Evolutionary conservation across 805 yeast species (phyloP).

Genomic region (Lipomyces oligophaga): DNA sequence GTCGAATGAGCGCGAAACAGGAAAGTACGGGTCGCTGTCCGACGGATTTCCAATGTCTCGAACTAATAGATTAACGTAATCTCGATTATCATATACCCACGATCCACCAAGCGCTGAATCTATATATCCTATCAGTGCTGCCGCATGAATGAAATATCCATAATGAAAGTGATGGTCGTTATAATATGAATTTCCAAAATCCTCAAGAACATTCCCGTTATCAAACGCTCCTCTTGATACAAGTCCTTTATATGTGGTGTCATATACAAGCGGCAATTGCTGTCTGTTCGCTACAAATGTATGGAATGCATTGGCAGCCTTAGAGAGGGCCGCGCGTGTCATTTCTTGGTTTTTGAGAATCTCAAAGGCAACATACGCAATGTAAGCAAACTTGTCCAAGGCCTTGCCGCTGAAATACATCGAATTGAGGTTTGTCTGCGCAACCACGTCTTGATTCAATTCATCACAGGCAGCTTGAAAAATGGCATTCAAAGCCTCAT

Average conservation of each 20-base stretch:
- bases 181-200: constrained; percentile 74
- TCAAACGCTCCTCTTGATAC: constrained; percentile 44
- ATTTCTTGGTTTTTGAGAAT: constrained; percentile 55
- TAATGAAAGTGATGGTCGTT: constrained; percentile 88
- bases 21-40: constrained; percentile 54
- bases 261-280: constrained; percentile 70
- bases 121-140: constrained; percentile 68
- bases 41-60: constrained; percentile 67
- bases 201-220: constrained; percentile 47
- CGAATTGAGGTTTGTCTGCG: constrained; percentile 66
- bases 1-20: constrained; percentile 63
- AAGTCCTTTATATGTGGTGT: constrained; percentile 50
- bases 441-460: constrained; percentile 51
- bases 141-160: constrained; percentile 78
- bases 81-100: constrained; percentile 49
- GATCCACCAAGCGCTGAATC: constrained; percentile 53
- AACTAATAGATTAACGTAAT: constrained; percentile 57
- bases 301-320: constrained; percentile 62
- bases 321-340: constrained; percentile 51
- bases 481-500: constrained; percentile 43
- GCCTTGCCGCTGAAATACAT: constrained; percentile 90
- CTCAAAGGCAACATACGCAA: constrained; percentile 66
- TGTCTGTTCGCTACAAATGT: constrained; percentile 70
- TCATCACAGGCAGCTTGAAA: constrained; percentile 51
- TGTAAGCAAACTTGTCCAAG: constrained; percentile 84